Evolutionary conservation across 176 grass and related monocot genomes (phyloP).

Genomic region (Cenchrus americanus): DNA sequence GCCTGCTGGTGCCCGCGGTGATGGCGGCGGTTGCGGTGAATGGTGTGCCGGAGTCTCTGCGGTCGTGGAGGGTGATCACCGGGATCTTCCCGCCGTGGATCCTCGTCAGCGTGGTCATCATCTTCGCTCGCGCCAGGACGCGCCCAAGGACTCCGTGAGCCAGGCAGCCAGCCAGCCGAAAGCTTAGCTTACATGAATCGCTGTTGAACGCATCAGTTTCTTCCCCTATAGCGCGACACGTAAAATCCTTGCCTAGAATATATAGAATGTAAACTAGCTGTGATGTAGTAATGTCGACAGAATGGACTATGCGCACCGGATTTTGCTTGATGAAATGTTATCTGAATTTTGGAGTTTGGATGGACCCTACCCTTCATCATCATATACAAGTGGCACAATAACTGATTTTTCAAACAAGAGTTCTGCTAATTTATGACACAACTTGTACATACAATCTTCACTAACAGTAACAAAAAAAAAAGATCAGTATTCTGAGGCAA

Average conservation of each 20-base stretch:
- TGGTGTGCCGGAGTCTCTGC: slow-evolving; percentile 53
- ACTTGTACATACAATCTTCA: not conserved
- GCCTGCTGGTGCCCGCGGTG: slow-evolving; percentile 51
- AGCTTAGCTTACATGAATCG: not conserved
- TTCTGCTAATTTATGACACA: too few species aligned
- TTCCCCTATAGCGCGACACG: not conserved
- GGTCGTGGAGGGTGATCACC: slow-evolving; percentile 33
- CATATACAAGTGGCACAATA: not conserved
- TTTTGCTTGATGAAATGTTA: not conserved
- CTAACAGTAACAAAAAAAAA: not conserved
- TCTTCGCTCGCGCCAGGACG: slow-evolving; percentile 53
- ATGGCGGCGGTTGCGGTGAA: slow-evolving; percentile 39
- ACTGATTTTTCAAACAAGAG: not conserved
- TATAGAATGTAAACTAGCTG: not conserved
- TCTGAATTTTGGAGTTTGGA: not conserved
- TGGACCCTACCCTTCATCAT: not conserved
- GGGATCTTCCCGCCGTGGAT: slow-evolving; percentile 62
- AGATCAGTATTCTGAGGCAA: not conserved
- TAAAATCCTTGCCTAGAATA: not conserved
- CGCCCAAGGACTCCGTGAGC: slow-evolving; percentile 39
- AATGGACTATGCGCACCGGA: not conserved
- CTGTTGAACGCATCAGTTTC: not conserved
- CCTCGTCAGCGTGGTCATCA: slow-evolving; percentile 52
- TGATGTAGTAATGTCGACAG: not conserved
- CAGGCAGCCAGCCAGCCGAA: too few species aligned